Percentiles rank a stretch among this genome's conserved stretches.
These are phyloP conservation scores for Plectranthus barbatus DNA, from an alignment of 257 asterid species.

Conservation along the genomic window DNA sequence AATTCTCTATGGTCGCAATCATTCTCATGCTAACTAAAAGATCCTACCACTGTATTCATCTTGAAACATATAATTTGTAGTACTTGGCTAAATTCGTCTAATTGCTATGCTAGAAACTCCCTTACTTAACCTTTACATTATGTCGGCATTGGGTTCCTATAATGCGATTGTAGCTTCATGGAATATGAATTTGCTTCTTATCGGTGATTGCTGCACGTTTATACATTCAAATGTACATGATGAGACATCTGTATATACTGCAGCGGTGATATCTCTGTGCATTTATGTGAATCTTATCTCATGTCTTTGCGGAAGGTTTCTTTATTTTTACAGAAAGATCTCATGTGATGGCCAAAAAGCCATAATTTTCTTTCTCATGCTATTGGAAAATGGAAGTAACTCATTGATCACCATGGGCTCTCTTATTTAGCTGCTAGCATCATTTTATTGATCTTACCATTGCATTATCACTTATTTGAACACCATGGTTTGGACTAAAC, in stretches of 20 bases:
- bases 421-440: not conserved
- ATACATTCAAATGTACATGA: too few relatives aligned
- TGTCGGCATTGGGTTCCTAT: not conserved
- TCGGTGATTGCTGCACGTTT: too few relatives aligned
- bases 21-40: not conserved
- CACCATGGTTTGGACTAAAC: not conserved
- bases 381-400: not conserved
- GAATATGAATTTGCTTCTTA: not conserved
- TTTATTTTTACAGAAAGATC: not conserved
- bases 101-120: not conserved
- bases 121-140: not conserved
- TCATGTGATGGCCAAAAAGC: not conserved
- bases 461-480: not conserved
- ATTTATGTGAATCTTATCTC: not conserved
- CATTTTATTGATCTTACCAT: not conserved
- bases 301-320: not conserved
- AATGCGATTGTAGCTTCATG: not conserved
- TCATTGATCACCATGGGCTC: not conserved
- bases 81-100: not conserved
- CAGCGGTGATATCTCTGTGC: too few relatives aligned
- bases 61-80: not conserved
- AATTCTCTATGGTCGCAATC: not conserved
- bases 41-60: not conserved
- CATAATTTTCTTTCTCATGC: not conserved
- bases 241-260: too few relatives aligned